A percentile compares a stretch with the other conserved stretches of the same genome.
These are phyloP conservation scores for Leccinum rimulosum DNA, from an alignment of 768 basidiomycete genomes.

Conservation along the genomic window DNA sequence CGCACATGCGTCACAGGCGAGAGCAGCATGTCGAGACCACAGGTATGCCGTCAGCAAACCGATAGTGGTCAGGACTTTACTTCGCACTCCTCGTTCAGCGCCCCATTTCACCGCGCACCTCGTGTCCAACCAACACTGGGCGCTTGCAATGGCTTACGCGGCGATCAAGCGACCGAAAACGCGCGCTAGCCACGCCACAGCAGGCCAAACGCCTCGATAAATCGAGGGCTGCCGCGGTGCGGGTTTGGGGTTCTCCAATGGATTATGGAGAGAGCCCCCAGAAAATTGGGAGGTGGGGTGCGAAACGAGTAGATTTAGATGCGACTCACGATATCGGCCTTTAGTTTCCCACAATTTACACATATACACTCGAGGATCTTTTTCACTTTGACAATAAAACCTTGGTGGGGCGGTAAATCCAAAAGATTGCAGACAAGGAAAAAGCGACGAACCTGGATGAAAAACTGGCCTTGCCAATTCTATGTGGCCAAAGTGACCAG, in stretches of 20 bases:
- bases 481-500: slow-evolving; percentile 98
- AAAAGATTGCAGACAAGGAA: not conserved
- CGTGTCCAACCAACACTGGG: slow-evolving; percentile 81
- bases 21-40: slow-evolving; percentile 31
- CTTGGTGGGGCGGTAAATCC: slow-evolving; percentile 34
- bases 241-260: slow-evolving; percentile 94
- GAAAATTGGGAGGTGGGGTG: slow-evolving; percentile 93
- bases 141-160: slow-evolving; percentile 68
- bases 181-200: slow-evolving; percentile 73
- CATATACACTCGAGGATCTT: slow-evolving; percentile 99
- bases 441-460: slow-evolving; percentile 73
- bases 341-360: slow-evolving; percentile 97
- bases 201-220: slow-evolving; percentile 81
- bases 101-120: slow-evolving; percentile 95
- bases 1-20: slow-evolving; percentile 66
- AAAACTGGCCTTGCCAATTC: slow-evolving; percentile 97
- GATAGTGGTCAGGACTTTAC: slow-evolving; percentile 29
- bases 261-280: slow-evolving; percentile 94
- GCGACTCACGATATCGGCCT: slow-evolving; percentile 94
- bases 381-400: slow-evolving; percentile 98
- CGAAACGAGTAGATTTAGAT: slow-evolving; percentile 88
- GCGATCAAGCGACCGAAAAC: slow-evolving; percentile 96
- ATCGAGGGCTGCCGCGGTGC: slow-evolving; percentile 72
- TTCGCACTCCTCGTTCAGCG: slow-evolving; percentile 96
- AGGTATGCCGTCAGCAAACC: slow-evolving; percentile 27